Base-by-base conservation (phyloP, 2,329 filamentous ascomycete genomes). In the Colletotrichum scovillei region DNA sequence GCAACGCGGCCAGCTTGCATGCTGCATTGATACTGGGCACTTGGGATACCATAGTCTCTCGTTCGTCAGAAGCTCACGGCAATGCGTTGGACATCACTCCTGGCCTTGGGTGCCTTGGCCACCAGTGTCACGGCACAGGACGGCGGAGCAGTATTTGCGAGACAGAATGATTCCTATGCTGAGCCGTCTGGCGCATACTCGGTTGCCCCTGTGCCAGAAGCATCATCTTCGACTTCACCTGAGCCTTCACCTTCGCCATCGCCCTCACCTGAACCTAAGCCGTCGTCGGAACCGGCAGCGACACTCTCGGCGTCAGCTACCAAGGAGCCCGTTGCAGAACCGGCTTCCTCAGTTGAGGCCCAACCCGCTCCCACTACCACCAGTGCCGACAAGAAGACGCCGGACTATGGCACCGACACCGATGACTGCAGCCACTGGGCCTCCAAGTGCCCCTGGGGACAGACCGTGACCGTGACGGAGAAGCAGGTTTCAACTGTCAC, bases 391-490 rank as follows among this genome's bases (percentile, higher is more conserved):
- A 65, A 69, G 59, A 63, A 65, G 19, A 28, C 64, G 30, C 63
- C 11, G 4, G 67, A 46, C n/a, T 57, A 73, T n/a, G 56, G 28
- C 22, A 60, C 70, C 26, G 26, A 73, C n/a, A 73, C 71, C 5
- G 67, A 70, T 16, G 35, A 73, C 9, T 73, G 71, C n/a, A 60
- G 32, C 4, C 71, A 73, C 30, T 73, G 71, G 71, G 62, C 60
- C 3, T 70, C 71, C 4, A 73, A 73, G 49, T 73, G 71, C 24
- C 71, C 71, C 8, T 73, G 71, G 71, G 71, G 67, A 0, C 35
- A 71, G 7, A 72, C 71, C 1, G 55, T 73, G 16, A 73, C 71
- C 9, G 42, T 70, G 14, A 73, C 70, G n/a, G 67, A 65, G 8
- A 73, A 69, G 63, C 28, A 58, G 24, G 46, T 35, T 6, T 35